A percentile compares a stretch with the other conserved stretches of the same genome.
Conservation (phyloP, 2,329 filamentous ascomycete genomes). For the Magnaporthales sp. region DNA sequence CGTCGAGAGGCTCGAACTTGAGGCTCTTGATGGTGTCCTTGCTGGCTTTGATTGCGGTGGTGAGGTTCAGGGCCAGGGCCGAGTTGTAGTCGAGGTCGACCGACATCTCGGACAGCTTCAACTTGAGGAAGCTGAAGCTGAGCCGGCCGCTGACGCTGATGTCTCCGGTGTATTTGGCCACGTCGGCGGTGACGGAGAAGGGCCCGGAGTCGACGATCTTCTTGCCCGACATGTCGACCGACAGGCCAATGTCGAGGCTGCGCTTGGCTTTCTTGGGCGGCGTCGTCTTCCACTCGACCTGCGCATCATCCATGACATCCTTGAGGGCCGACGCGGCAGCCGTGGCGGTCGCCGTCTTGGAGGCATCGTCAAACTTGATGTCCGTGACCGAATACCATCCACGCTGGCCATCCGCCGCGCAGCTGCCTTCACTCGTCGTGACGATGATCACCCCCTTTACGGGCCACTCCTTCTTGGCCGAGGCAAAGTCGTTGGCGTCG, state of each 20-base stretch:
- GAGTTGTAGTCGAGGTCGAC: conserved; percentile 1
- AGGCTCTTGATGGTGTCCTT: not conserved
- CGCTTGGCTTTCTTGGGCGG: not conserved
- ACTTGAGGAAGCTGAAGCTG: not conserved
- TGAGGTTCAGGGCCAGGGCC: not conserved
- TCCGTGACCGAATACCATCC: not conserved
- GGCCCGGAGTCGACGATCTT: not conserved
- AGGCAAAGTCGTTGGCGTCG: conserved; percentile 10
- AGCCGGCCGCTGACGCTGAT: not conserved
- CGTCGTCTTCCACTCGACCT: not conserved
- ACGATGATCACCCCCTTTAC: not conserved
- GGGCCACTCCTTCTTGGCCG: not conserved
- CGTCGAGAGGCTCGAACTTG: not conserved
- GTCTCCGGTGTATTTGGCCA: not conserved
- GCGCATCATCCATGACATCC: not conserved
- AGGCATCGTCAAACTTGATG: not conserved
- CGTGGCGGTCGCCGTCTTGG: not conserved
- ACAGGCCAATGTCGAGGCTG: not conserved
- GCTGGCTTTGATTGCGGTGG: not conserved
- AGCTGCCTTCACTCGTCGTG: not conserved
- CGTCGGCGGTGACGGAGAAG: not conserved
- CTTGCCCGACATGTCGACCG: not conserved
- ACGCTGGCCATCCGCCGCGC: not conserved
- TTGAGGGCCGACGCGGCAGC: not conserved
- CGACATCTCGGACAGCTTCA: not conserved